Base-by-base conservation (phyloP, 768 basidiomycete genomes). In the Chlorophyllum brunneum region DNA sequence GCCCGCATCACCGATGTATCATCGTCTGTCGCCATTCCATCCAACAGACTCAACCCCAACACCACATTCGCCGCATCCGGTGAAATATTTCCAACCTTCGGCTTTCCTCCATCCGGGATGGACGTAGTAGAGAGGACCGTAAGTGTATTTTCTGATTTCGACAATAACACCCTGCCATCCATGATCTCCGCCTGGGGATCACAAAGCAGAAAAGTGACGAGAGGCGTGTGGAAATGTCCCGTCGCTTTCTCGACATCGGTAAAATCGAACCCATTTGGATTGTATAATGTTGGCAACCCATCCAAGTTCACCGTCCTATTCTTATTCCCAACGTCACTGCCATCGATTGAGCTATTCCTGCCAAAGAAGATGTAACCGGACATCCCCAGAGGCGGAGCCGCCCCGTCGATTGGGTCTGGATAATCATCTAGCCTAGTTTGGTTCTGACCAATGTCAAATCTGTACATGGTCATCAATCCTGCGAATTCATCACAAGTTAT, bases 361-460 rank as follows among this genome's bases (percentile, higher is more conserved):
- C 48, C 48, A 23, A 49, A 40, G 23, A 49, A 49, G 5, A 49
- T 23, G 38, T 4, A 49, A 15, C 18, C 48, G 37, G 1, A 40
- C 18, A 15, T n/a, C n/a, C n/a, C n/a, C n/a, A n/a, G n/a, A n/a
- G n/a, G n/a, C n/a, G 26, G 20, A 29, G 38, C 20, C 2, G 27
- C 37, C 30, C 5, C 48, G 5, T 18, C 15, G 11, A 40, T 5
- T 22, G 29, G 20, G n/a, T 39, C 27, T 16, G 38, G 48, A 20
- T 40, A 20, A 4, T 16, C 16, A 9, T 40, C 16, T 0, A 38
- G 29, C 5, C n/a, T n/a, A n/a, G 7, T 18, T 30, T 30, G 40
- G 22, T 18, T 20, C 11, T 49, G 48, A 20, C 30, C 15, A 5
- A 7, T 49, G 1, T 18, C 16, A 24, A 49, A 49, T 2, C 38